Evolutionary conservation across 192 early-diverging fungal genomes (phyloP).

Genomic region (Backusella parvicylindrica): DNA sequence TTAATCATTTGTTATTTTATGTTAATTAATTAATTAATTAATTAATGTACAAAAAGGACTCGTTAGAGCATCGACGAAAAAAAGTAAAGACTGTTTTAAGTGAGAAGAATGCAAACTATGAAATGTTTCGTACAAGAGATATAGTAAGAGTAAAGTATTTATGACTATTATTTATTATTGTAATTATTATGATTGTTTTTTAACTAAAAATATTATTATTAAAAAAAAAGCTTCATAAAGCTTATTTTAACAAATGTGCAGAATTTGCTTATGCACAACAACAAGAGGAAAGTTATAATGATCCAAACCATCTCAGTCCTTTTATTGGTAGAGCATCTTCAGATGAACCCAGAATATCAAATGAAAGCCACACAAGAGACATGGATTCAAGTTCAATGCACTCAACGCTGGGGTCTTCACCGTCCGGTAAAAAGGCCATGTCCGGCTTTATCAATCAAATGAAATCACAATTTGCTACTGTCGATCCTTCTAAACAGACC

Average conservation of each 20-base stretch:
- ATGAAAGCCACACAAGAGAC: slow-evolving; percentile 4
- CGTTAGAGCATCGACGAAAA: slow-evolving; percentile 6
- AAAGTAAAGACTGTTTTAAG: slow-evolving; percentile 7
- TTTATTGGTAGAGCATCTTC: neutral
- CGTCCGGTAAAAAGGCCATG: slow-evolving; percentile 16
- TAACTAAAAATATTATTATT: too few relatives aligned
- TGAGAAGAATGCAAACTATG: slow-evolving; percentile 10
- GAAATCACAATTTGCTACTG: slow-evolving; percentile 10
- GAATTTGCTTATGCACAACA: neutral
- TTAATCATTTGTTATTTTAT: neutral
- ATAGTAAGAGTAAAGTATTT: slow-evolving; percentile 4
- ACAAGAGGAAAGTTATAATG: neutral
- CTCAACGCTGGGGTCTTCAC: neutral
- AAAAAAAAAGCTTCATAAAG: slow-evolving; percentile 7
- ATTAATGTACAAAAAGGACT: neutral
- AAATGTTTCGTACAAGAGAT: slow-evolving; percentile 7
- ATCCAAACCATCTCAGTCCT: neutral
- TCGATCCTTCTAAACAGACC: slow-evolving; percentile 26
- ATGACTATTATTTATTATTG: too few relatives aligned
- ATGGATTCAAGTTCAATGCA: neutral
- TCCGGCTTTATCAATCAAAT: slow-evolving; percentile 26
- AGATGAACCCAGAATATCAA: slow-evolving; percentile 12
- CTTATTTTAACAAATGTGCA: slow-evolving; percentile 12
- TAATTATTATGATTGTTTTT: too few relatives aligned
- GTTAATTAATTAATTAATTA: neutral